These are phyloP conservation scores for Prunus armeniaca DNA, from an alignment of 306 rosid genomes.

Conservation along the genomic window DNA sequence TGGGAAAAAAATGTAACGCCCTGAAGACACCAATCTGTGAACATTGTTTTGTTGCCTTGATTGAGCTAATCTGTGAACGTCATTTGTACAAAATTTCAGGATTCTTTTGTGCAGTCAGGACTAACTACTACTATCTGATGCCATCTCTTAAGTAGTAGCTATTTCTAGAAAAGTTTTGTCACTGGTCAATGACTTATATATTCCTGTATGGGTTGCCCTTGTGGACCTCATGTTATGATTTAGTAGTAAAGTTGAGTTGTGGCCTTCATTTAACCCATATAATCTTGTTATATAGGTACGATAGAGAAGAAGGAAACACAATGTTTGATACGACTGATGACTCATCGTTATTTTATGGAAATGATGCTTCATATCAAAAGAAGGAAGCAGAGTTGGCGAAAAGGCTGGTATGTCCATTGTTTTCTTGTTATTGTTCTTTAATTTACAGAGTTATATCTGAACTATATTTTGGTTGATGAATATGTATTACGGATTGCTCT, in stretches of 20 bases:
- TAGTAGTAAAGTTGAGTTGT: neutral
- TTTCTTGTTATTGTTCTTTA: slow-evolving; percentile 2
- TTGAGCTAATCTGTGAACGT: neutral
- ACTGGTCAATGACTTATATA: neutral
- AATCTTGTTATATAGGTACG: slow-evolving; percentile 62
- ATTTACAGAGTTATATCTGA: slow-evolving; percentile 1
- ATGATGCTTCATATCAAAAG: slow-evolving; percentile 89
- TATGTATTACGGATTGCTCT: neutral
- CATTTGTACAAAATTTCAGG: neutral
- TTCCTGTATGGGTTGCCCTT: neutral
- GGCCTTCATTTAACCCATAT: slow-evolving; percentile 21
- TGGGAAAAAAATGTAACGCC: neutral
- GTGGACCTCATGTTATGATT: slow-evolving; percentile 1
- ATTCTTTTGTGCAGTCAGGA: neutral
- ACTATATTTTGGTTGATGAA: slow-evolving; percentile 10
- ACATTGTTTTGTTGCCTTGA: slow-evolving; percentile 15
- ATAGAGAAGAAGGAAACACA: slow-evolving; percentile 93
- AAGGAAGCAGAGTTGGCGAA: slow-evolving; percentile 97
- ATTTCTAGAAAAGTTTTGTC: neutral
- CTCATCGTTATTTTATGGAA: slow-evolving; percentile 76
- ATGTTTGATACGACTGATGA: slow-evolving; percentile 65
- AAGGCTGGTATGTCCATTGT: slow-evolving; percentile 63
- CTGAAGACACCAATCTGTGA: neutral
- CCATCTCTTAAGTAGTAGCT: neutral
- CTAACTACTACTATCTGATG: neutral